Evolutionary conservation across 208 protist species (phyloP).

Genomic region (Trypanosomatidae sp.): DNA sequence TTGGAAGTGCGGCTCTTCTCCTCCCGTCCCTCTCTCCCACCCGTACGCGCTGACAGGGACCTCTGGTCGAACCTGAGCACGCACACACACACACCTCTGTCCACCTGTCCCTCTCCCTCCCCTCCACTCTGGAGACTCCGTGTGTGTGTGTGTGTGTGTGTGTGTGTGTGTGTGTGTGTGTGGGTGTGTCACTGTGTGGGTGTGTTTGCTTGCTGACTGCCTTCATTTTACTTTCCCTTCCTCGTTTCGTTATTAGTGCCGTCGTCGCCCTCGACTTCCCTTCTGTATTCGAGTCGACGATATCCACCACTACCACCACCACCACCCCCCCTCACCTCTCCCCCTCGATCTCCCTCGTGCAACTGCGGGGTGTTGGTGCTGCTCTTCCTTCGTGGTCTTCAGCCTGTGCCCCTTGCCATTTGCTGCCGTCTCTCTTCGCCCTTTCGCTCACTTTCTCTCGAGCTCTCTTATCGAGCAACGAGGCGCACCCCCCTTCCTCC

Average conservation of each 20-base stretch:
- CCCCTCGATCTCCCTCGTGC: not conserved
- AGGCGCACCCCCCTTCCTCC: not conserved
- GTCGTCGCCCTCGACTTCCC: no score
- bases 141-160: not conserved
- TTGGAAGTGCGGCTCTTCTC: not conserved
- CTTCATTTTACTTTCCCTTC: not conserved
- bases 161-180: not conserved
- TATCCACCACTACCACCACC: not conserved
- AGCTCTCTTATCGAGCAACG: not conserved
- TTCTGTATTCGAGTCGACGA: not conserved
- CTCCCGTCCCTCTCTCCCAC: not conserved
- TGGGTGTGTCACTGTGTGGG: not conserved
- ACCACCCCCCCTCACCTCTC: not conserved
- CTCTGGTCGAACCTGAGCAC: not conserved
- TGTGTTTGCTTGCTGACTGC: constrained; percentile 1
- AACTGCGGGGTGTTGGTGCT: not conserved
- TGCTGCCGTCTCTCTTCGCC: not conserved
- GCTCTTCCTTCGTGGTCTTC: not conserved
- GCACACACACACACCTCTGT: not conserved
- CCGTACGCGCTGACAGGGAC: not conserved
- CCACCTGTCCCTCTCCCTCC: not conserved
- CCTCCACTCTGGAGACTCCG: not conserved
- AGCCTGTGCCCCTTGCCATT: not conserved
- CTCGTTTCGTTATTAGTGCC: not conserved
- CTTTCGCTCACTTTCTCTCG: not conserved